phyloP scores from a whole-genome alignment of 768 basidiomycete genomes.

The Amanita muscaria region DNA sequence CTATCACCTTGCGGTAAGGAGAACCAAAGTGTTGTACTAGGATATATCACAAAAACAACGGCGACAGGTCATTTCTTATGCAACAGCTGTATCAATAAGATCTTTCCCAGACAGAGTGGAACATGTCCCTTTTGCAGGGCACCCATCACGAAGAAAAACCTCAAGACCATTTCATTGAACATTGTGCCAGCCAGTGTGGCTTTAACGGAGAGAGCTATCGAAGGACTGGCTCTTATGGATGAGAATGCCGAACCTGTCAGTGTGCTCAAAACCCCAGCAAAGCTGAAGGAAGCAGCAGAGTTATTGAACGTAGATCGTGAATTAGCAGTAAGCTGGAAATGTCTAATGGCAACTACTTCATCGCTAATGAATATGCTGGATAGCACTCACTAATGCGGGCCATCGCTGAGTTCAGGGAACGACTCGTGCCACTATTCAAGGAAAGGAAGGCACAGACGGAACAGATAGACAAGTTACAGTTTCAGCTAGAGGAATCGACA shows the following conservation, averaged over 20 bases:
- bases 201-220: constrained; percentile 3
- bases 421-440: constrained; percentile 31
- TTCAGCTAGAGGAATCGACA: constrained; percentile 13
- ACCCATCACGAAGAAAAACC: neutral
- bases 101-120: neutral
- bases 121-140: constrained; percentile 1
- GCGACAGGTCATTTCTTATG: neutral
- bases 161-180: neutral
- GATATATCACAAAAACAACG: neutral
- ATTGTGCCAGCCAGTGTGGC: neutral
- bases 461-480: constrained; percentile 19
- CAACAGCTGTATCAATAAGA: neutral
- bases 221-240: constrained; percentile 20
- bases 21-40: too few species aligned
- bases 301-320: constrained; percentile 16
- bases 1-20: constrained; percentile 2
- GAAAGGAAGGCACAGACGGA: constrained; percentile 20
- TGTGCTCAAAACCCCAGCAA: constrained; percentile 27
- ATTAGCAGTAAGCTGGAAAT: constrained; percentile 18
- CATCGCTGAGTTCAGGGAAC: constrained; percentile 30
- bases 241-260: constrained; percentile 24
- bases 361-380: neutral
- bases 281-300: constrained; percentile 23
- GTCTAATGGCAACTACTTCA: neutral
- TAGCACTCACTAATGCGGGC: constrained; percentile 29